Percentiles rank a stretch among this genome's conserved stretches.
phyloP scores from a whole-genome alignment of 495 filamentous ascomycete species.

The Aspergillus egyptiacus region DNA sequence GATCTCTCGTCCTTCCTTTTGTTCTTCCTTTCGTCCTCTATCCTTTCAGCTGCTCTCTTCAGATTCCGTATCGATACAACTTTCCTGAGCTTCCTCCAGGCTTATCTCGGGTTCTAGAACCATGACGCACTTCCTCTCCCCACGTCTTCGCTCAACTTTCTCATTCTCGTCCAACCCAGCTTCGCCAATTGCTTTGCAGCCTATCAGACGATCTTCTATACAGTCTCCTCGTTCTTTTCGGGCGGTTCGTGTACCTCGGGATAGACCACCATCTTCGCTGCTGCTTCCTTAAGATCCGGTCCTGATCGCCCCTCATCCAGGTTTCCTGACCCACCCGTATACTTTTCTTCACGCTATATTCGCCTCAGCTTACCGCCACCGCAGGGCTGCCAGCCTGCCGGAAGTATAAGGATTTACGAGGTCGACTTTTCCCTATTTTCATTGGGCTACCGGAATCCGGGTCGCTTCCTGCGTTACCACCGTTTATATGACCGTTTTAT shows the following conservation, averaged over 20 bases:
- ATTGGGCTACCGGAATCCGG: not conserved
- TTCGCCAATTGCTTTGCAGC: conserved; percentile 6
- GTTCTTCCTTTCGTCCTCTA: conserved; percentile 11
- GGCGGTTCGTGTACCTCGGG: conserved; percentile 6
- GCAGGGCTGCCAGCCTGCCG: conserved; percentile 6
- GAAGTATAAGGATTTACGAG: conserved; percentile 6
- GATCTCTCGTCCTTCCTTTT: conserved; percentile 3
- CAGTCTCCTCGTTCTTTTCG: conserved; percentile 1
- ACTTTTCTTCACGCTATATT: conserved; percentile 7
- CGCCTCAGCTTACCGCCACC: conserved; percentile 7
- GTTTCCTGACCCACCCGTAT: conserved; percentile 9
- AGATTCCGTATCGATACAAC: conserved; percentile 1
- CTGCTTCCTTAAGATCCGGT: conserved; percentile 2
- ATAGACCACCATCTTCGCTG: not conserved
- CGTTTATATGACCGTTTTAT: not conserved
- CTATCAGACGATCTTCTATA: not conserved
- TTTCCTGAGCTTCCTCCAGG: not conserved
- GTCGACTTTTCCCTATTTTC: not conserved
- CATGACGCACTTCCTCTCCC: conserved; percentile 40
- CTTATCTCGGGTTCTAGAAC: conserved; percentile 28
- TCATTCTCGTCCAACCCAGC: conserved; percentile 26
- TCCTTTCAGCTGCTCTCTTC: conserved; percentile 1
- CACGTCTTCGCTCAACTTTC: conserved; percentile 24
- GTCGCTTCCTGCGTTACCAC: not conserved
- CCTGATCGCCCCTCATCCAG: conserved; percentile 1